phyloP scores from a whole-genome alignment of 768 basidiomycete genomes.

The Rubroboletus pulcherrimus region DNA sequence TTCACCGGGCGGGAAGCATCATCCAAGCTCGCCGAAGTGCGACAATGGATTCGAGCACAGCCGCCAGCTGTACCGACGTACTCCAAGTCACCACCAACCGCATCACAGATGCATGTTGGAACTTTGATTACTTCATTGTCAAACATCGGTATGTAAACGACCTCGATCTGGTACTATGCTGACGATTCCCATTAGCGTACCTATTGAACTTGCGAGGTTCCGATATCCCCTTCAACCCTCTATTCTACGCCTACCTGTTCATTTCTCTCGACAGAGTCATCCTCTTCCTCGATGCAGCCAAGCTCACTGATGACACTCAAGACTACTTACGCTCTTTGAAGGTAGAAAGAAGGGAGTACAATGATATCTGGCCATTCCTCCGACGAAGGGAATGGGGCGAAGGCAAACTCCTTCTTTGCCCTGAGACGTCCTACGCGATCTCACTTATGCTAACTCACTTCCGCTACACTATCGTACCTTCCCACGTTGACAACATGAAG shows the following conservation, averaged over 20 bases:
- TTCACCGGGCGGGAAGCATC: constrained; percentile 65
- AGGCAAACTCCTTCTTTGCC: constrained; percentile 72
- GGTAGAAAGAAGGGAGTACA: constrained; percentile 64
- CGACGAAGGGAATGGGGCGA: constrained; percentile 72
- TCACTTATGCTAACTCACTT: constrained; percentile 81
- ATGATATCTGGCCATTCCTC: constrained; percentile 76
- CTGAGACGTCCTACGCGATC: constrained; percentile 78
- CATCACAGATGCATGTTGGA: constrained; percentile 60
- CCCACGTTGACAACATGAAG: constrained; percentile 73
- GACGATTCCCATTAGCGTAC: constrained; percentile 54
- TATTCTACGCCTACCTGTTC: constrained; percentile 86
- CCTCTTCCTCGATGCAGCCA: constrained; percentile 73
- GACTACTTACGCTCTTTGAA: constrained; percentile 56
- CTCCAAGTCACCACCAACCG: constrained; percentile 56
- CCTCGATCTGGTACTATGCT: not conserved
- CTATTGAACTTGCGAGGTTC: constrained; percentile 83
- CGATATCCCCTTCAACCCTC: constrained; percentile 89
- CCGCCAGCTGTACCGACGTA: constrained; percentile 58
- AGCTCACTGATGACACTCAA: constrained; percentile 56
- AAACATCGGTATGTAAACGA: constrained; percentile 53
- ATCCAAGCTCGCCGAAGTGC: constrained; percentile 66
- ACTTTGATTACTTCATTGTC: constrained; percentile 68
- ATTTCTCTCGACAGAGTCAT: constrained; percentile 57
- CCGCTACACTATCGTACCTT: constrained; percentile 70
- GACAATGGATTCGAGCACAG: constrained; percentile 65